A percentile compares a stretch with the other conserved stretches of the same genome.
phyloP scores from a whole-genome alignment of 2,329 filamentous ascomycete species.

The Colletotrichum shisoi region DNA sequence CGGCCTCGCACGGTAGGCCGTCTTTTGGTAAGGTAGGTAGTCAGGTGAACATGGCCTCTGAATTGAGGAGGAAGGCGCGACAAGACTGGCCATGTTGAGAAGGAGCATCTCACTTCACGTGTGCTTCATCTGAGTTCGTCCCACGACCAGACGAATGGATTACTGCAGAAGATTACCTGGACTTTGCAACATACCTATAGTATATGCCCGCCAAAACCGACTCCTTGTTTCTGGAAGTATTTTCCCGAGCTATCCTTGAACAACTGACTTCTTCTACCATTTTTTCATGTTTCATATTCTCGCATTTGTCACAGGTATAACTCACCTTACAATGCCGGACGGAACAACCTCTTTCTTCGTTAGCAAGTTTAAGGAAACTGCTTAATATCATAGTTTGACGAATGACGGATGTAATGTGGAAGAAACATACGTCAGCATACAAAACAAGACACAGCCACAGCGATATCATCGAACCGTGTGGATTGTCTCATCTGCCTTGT shows the following conservation, averaged over 20 bases:
- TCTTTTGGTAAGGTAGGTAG: background rate
- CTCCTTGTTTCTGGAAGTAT: too few relatives aligned
- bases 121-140: background rate
- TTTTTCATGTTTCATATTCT: too few relatives aligned
- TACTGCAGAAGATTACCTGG: background rate
- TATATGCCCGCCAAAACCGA: too few relatives aligned
- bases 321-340: too few relatives aligned
- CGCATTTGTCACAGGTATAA: too few relatives aligned
- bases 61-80: slow-evolving; percentile 14
- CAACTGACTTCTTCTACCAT: too few relatives aligned
- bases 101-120: slow-evolving; percentile 15
- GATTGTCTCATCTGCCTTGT: background rate
- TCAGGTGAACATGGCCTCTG: background rate
- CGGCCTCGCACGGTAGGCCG: background rate
- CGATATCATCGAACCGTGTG: background rate
- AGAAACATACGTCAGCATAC: background rate
- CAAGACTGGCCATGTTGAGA: background rate
- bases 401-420: too few relatives aligned
- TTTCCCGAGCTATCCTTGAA: too few relatives aligned
- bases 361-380: background rate
- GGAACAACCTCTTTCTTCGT: too few relatives aligned
- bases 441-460: background rate
- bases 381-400: background rate
- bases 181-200: too few relatives aligned
- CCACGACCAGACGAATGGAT: background rate